Percentiles rank a stretch among this genome's conserved stretches.
phyloP scores from a whole-genome alignment of 2,329 filamentous ascomycete species.

The Penicillium sclerotigenum region DNA sequence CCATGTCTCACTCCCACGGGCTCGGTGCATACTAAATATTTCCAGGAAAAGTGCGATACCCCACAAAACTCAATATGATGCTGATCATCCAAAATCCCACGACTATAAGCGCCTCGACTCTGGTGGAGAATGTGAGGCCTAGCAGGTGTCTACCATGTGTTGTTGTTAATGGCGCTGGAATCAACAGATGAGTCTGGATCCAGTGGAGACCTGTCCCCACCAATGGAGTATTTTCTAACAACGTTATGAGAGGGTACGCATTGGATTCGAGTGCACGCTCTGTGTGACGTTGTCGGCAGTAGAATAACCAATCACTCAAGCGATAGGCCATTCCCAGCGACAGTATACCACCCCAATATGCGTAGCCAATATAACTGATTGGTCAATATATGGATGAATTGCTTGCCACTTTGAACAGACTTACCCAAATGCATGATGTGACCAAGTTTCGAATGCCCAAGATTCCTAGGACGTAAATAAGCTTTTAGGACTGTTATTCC shows the following conservation, averaged over 20 bases:
- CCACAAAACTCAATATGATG: conserved; percentile 42
- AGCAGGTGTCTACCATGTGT: conserved; percentile 40
- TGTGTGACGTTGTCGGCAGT: conserved; percentile 6
- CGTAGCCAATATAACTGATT: conserved; percentile 30
- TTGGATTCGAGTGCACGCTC: neutral
- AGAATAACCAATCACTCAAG: conserved; percentile 21
- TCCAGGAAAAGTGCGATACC: conserved; percentile 45
- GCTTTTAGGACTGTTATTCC: neutral
- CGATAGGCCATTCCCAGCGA: conserved; percentile 35
- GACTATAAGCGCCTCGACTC: conserved; percentile 48
- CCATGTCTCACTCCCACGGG: neutral
- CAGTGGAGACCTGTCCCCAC: conserved; percentile 25
- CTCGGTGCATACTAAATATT: conserved; percentile 48
- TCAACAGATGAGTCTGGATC: conserved; percentile 40
- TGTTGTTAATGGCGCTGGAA: conserved; percentile 45
- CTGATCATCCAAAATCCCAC: conserved; percentile 47
- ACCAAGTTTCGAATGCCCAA: conserved; percentile 34
- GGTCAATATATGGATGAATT: neutral
- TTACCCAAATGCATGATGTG: conserved; percentile 40
- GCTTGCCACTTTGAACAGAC: neutral
- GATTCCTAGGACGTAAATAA: conserved; percentile 23
- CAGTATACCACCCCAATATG: conserved; percentile 42
- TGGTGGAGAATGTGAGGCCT: conserved; percentile 49
- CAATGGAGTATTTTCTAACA: neutral
- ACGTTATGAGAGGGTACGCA: conserved; percentile 1